Conservation (phyloP, 129 eudicot genomes). For the Lactuca sativa region DNA sequence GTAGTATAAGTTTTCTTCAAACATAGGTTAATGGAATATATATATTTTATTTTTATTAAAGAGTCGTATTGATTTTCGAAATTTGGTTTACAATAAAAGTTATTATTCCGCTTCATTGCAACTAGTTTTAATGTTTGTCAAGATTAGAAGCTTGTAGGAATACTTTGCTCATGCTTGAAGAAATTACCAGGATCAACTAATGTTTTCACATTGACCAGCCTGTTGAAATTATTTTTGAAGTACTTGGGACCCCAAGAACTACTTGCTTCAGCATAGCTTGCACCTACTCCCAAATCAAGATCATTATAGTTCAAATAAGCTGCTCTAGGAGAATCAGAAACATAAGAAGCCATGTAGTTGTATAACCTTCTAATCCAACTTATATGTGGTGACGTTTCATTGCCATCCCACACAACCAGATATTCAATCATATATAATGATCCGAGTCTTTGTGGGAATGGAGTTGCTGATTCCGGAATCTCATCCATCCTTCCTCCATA, state of each 20-base stretch:
- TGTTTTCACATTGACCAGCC: constrained; percentile 37
- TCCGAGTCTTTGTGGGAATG: constrained; percentile 57
- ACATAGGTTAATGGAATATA: too few relatives aligned
- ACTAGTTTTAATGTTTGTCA: not conserved
- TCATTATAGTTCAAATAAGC: constrained; percentile 55
- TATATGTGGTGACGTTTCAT: constrained; percentile 32
- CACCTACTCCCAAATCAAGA: constrained; percentile 52
- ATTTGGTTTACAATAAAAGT: too few relatives aligned
- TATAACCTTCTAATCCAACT: constrained; percentile 49
- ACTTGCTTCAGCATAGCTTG: constrained; percentile 27
- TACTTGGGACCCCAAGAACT: constrained; percentile 31
- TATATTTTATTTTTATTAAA: too few relatives aligned
- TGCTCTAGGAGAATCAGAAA: constrained; percentile 42
- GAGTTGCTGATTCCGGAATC: constrained; percentile 32
- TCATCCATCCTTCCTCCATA: constrained; percentile 56
- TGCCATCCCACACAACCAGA: constrained; percentile 40
- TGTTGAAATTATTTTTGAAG: constrained; percentile 29
- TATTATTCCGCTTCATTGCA: too few relatives aligned
- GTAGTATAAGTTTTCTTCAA: too few relatives aligned
- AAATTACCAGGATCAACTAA: constrained; percentile 39
- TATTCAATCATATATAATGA: constrained; percentile 48
- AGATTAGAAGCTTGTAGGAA: constrained; percentile 29
- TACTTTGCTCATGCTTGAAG: constrained; percentile 42
- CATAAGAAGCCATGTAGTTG: constrained; percentile 42
- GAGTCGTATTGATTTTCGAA: too few relatives aligned